Base-by-base conservation (phyloP, 768 basidiomycete genomes). In the Boletus coccyginus region DNA sequence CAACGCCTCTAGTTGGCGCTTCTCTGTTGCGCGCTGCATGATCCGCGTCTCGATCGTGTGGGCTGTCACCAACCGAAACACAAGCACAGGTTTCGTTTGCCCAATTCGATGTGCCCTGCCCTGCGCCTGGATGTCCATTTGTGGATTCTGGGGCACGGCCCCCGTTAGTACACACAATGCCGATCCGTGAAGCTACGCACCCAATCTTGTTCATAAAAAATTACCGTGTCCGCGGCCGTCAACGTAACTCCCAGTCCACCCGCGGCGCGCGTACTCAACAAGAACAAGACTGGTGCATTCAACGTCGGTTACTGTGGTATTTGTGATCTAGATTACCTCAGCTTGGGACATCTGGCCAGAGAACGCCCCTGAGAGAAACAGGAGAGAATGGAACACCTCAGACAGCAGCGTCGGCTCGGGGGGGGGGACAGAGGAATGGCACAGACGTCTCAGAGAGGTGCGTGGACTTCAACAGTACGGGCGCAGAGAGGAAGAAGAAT, bases 241-340 rank as follows among this genome's bases (percentile, higher is more conserved):
- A 99, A 74, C 69, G 98, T 98, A 73, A 98, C 95, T 41, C 96
- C 96, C 53, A 99, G 77, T 31, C 97, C 97, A 60, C 97, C 97
- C 9, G 97, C 97, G 43, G n/a, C n/a, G n/a, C 94, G 83, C 0
- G 96, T 98, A 68, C 93, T 95, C 35, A 98, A 32, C 68, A 93
- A 88, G 79, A 95, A 96, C 17, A 95, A 75, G 3, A 76, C 69
- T n/a, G n/a, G n/a, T n/a, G n/a, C n/a, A n/a, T n/a, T n/a, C n/a
- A n/a, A 7, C 35, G 14, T 7, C 6, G 35, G 6, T 14, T 36
- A 38, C 6, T 29, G n/a, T 21, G 41, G 12, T 14, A 17, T 32
- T 3, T 21, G 21, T 0, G 47, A 27, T 31, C 0, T n/a, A 19
- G 27, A 29, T 3, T 9, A 27, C n/a, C 12, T 35, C 27, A 3